phyloP scores from a whole-genome alignment of 768 basidiomycete species.

The Pulveroboletus sp. region DNA sequence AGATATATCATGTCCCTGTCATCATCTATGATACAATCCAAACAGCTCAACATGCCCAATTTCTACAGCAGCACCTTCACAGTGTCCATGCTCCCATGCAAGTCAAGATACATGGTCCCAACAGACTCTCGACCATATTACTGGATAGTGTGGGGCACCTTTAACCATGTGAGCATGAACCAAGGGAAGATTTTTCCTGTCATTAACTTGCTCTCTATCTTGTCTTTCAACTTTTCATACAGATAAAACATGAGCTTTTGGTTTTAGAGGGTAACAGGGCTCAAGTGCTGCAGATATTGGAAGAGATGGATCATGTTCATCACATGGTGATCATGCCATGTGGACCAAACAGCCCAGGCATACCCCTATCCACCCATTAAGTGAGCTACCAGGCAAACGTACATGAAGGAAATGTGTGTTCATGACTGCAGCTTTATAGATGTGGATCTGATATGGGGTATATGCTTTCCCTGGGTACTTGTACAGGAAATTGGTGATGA shows the following conservation, averaged over 20 bases:
- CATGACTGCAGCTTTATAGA: constrained; percentile 64
- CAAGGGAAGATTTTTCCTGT: constrained; percentile 57
- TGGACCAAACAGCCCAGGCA: constrained; percentile 38
- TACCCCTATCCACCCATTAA: constrained; percentile 41
- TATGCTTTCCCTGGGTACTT: constrained; percentile 60
- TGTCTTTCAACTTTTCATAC: constrained; percentile 41
- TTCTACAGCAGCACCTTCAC: no score
- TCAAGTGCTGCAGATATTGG: constrained; percentile 71
- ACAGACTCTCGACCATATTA: constrained; percentile 76
- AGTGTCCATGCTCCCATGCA: constrained; percentile 48
- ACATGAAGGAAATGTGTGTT: constrained; percentile 71
- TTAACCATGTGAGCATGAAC: constrained; percentile 65
- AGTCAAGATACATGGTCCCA: constrained; percentile 71
- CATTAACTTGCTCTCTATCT: constrained; percentile 46
- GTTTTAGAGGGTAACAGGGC: constrained; percentile 54
- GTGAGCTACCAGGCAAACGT: constrained; percentile 46
- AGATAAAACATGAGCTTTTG: constrained; percentile 51
- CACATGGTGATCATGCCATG: constrained; percentile 34
- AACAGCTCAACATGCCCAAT: no score
- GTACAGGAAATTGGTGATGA: constrained; percentile 66
- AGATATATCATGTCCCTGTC: no score
- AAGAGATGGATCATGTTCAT: constrained; percentile 50
- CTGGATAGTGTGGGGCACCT: constrained; percentile 76
- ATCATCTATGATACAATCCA: no score
- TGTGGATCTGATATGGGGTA: constrained; percentile 63